Base-by-base conservation (phyloP, 1,284 basidiomycete genomes). In the Cutaneotrichosporon sp. region DNA sequence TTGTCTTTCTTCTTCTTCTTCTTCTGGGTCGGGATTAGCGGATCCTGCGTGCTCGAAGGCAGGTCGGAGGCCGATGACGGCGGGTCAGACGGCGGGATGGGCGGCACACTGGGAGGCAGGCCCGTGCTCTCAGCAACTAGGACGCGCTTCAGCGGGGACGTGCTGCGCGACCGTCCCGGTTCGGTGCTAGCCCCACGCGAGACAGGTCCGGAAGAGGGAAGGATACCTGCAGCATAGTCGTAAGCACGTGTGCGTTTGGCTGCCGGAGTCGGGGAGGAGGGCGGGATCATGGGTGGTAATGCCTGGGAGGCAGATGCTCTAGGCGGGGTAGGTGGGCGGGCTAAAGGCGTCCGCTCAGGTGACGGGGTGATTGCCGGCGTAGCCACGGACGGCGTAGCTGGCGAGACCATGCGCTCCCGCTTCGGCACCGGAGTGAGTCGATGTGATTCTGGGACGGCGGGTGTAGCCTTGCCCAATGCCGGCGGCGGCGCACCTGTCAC, bases 1-100 rank as follows among this genome's bases (percentile, higher is more conserved):
- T 73, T 71, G 21, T 63, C 68, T 62, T 66, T 69, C 62, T 74
- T 72, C 31, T 58, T 63, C 65, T 62, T 64, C 58, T 62, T 65
- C 64, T 53, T 58, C 64, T 53, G 64, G 11, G 67, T 60, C 14
- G 61, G 61, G 32, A 68, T 36, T 34, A 68, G 60, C 22, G 67
- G 67, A 40, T 68, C 67, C 11, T 56, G 58, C 9, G 64, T 65
- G 7, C 60, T 62, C 10, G 32, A 57, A 3, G 67, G 67, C 13
- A 52, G 16, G n/a, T 51, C 47, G 18, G 38, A 38, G 0, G 58
- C 31, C 4, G 58, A 53, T 14, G 58, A 59, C 1, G 61, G 60
- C 51, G 11, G 50, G 46, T n/a, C 40, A 40, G 21, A 46, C 38
- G 49, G 58, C 46, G 56, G 52, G 22, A 42, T 40, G 10, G 66